Conservation (phyloP, 2,329 filamentous ascomycete species). For the Metarhizium robertsii region DNA sequence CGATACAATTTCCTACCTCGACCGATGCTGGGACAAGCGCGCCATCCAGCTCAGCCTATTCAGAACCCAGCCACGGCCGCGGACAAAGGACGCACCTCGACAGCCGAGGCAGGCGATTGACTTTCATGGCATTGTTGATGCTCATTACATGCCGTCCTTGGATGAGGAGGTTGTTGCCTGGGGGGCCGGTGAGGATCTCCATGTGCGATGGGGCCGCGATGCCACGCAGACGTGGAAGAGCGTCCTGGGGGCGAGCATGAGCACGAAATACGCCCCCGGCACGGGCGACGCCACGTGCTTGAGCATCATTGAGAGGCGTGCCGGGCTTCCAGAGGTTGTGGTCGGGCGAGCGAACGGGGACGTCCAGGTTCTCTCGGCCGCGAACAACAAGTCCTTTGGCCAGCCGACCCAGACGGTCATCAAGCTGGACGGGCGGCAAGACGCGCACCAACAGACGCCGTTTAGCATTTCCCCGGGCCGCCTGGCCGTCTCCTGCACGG, state of each 20-base stretch:
- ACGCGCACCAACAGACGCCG: not conserved
- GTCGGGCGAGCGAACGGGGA: conserved; percentile 42
- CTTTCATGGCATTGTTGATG: conserved; percentile 40
- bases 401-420: conserved; percentile 16
- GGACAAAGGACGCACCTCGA: conserved; percentile 10
- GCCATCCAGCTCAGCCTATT: conserved; percentile 27
- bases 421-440: conserved; percentile 4
- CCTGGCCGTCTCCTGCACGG: conserved; percentile 22
- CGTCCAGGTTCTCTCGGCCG: conserved; percentile 33
- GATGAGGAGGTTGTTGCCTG: conserved; percentile 38
- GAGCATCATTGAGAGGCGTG: conserved; percentile 28
- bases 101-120: conserved; percentile 26
- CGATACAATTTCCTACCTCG: conserved; percentile 38
- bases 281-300: conserved; percentile 41
- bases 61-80: not conserved
- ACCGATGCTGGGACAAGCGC: conserved; percentile 43
- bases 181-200: conserved; percentile 42
- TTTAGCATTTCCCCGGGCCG: conserved; percentile 11
- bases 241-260: conserved; percentile 22
- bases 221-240: conserved; percentile 24
- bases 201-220: conserved; percentile 28
- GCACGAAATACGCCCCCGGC: conserved; percentile 30
- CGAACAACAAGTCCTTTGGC: conserved; percentile 18
- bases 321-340: conserved; percentile 23
- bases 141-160: conserved; percentile 24